phyloP scores from a whole-genome alignment of 2,329 filamentous ascomycete genomes.

The Penicillium vulpinum region DNA sequence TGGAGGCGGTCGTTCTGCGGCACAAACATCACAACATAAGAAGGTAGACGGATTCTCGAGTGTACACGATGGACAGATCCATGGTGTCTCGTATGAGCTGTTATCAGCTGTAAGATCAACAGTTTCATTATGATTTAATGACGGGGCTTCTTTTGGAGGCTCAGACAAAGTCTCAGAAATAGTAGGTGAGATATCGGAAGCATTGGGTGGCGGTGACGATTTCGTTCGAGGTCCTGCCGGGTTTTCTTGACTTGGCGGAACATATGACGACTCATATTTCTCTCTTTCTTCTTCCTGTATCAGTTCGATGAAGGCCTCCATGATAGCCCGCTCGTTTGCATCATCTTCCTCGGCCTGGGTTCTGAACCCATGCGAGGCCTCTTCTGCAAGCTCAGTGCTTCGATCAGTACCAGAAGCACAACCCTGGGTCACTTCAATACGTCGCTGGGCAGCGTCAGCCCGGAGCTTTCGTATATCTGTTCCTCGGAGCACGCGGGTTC shows the following conservation, averaged over 20 bases:
- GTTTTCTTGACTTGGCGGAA: slow-evolving; percentile 53
- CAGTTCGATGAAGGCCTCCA: slow-evolving; percentile 80
- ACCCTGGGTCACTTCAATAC: slow-evolving; percentile 66
- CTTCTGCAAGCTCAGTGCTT: slow-evolving; percentile 64
- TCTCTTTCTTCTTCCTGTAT: slow-evolving; percentile 75
- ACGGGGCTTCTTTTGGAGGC: not conserved
- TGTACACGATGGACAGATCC: slow-evolving; percentile 63
- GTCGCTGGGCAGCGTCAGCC: slow-evolving; percentile 68
- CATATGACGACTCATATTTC: slow-evolving; percentile 58
- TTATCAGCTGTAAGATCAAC: slow-evolving; percentile 27
- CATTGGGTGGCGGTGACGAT: slow-evolving; percentile 42
- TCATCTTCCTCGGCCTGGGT: slow-evolving; percentile 86
- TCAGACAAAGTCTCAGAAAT: not conserved
- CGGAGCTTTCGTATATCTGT: slow-evolving; percentile 72
- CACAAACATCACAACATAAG: slow-evolving; percentile 62
- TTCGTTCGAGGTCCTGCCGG: slow-evolving; percentile 51
- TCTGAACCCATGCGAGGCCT: slow-evolving; percentile 72
- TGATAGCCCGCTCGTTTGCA: slow-evolving; percentile 83
- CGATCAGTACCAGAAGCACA: slow-evolving; percentile 72
- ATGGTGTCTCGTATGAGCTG: slow-evolving; percentile 45
- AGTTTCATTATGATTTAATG: slow-evolving; percentile 5
- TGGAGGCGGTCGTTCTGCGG: slow-evolving; percentile 52
- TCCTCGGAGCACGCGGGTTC: slow-evolving; percentile 56
- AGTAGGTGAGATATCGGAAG: slow-evolving; percentile 26
- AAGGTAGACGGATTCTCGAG: slow-evolving; percentile 61